These are phyloP conservation scores for Rhizomucor miehei DNA, from an alignment of 371 early-diverging fungal genomes.

Conservation along the genomic window DNA sequence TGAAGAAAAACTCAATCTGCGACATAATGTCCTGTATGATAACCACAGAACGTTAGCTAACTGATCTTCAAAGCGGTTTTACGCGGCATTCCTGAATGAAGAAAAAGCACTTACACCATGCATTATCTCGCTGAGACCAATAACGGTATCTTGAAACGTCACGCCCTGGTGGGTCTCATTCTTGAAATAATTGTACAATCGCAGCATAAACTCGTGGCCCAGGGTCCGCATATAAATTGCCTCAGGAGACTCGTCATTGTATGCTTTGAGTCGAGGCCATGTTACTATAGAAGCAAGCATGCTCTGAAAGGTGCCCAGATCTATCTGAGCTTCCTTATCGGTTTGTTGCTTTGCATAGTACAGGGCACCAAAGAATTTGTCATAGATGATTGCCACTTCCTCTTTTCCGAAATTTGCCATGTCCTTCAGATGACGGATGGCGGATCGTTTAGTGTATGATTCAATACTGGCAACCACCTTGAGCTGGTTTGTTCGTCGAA, in stretches of 20 bases:
- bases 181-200: conserved; percentile 56
- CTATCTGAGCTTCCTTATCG: conserved; percentile 47
- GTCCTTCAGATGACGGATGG: conserved; percentile 77
- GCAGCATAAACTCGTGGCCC: conserved; percentile 36
- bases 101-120: conserved; percentile 45
- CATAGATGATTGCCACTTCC: conserved; percentile 83
- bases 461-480: conserved; percentile 95
- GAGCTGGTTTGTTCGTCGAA: conserved; percentile 87
- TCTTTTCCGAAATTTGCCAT: conserved; percentile 79
- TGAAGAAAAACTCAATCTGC: conserved; percentile 77
- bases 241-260: conserved; percentile 13
- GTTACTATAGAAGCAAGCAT: conserved; percentile 28
- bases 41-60: background rate
- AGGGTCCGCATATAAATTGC: conserved; percentile 6
- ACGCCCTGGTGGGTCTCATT: conserved; percentile 53
- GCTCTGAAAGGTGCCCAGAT: conserved; percentile 54
- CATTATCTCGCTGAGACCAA: conserved; percentile 74
- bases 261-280: conserved; percentile 18
- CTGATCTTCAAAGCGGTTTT: too few species aligned
- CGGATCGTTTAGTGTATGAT: conserved; percentile 87
- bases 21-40: conserved; percentile 65
- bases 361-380: conserved; percentile 81
- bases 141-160: conserved; percentile 74
- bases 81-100: background rate
- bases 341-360: conserved; percentile 63